Conservation (phyloP, 257 asterid genomes). For the Nicotiana attenuata region DNA sequence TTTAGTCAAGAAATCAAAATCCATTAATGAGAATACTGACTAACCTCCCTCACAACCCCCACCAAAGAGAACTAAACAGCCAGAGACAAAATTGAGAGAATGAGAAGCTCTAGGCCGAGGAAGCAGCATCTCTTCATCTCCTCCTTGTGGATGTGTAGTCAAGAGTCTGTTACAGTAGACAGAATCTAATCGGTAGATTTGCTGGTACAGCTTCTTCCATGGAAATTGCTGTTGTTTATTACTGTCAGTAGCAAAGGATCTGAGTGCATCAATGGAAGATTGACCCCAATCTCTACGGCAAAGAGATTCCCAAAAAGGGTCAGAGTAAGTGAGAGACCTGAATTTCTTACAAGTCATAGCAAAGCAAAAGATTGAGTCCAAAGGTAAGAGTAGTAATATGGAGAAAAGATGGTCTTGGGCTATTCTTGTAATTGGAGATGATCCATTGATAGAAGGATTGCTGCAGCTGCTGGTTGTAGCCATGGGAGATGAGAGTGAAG, state of each 20-base stretch:
- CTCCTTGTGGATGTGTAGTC: slow-evolving; percentile 16
- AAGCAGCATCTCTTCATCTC: slow-evolving; percentile 16
- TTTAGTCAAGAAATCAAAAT: background rate
- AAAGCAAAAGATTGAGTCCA: slow-evolving; percentile 62
- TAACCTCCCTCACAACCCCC: slow-evolving; percentile 95
- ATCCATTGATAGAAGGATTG: slow-evolving; percentile 11
- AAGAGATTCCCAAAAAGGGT: slow-evolving; percentile 76
- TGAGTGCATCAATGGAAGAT: slow-evolving; percentile 39
- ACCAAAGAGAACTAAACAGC: slow-evolving; percentile 75
- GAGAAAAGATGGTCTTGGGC: slow-evolving; percentile 73
- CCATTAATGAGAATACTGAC: background rate
- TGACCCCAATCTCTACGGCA: slow-evolving; percentile 84
- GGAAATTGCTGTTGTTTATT: slow-evolving; percentile 18
- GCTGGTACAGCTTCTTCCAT: slow-evolving; percentile 74
- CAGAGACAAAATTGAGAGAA: slow-evolving; percentile 69
- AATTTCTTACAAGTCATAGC: slow-evolving; percentile 62
- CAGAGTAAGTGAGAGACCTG: slow-evolving; percentile 57
- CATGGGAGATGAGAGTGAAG: slow-evolving; percentile 30
- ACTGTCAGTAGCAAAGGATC: slow-evolving; percentile 7
- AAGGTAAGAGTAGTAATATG: slow-evolving; percentile 61
- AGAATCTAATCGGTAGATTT: slow-evolving; percentile 54
- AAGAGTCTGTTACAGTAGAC: slow-evolving; percentile 46
- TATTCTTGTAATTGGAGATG: slow-evolving; percentile 35
- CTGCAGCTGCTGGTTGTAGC: slow-evolving; percentile 40
- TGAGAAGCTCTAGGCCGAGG: slow-evolving; percentile 92